Evolutionary conservation across 1,139 yeast genomes (phyloP).

Genomic region (Saccharomyces pastorianus): DNA sequence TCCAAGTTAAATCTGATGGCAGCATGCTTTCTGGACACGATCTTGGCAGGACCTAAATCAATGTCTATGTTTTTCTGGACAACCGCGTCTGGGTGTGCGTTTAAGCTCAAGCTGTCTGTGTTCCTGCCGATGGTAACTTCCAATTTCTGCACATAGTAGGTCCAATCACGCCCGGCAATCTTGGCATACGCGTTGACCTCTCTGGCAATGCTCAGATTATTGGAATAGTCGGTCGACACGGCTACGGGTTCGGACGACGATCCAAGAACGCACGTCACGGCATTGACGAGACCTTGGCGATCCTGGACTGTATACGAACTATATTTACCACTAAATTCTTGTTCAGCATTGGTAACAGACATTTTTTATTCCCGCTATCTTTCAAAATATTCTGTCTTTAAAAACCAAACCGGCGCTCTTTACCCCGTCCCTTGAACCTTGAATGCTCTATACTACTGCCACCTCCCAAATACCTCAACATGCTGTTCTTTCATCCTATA

Average conservation of each 20-base stretch:
- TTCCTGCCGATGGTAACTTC: slow-evolving; percentile 74
- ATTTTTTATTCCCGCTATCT: background rate
- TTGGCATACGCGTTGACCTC: slow-evolving; percentile 93
- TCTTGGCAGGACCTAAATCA: slow-evolving; percentile 94
- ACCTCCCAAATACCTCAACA: background rate
- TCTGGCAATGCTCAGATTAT: slow-evolving; percentile 60
- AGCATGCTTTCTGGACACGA: slow-evolving; percentile 87
- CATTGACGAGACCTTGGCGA: slow-evolving; percentile 34
- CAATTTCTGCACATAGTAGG: slow-evolving; percentile 73
- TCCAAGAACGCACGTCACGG: slow-evolving; percentile 36
- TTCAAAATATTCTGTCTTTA: background rate
- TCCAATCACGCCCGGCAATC: slow-evolving; percentile 85
- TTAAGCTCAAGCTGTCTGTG: slow-evolving; percentile 41
- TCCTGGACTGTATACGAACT: slow-evolving; percentile 6
- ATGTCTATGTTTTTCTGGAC: slow-evolving; percentile 49
- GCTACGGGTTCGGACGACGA: slow-evolving; percentile 35
- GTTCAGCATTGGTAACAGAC: background rate
- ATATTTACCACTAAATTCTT: background rate
- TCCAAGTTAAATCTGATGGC: slow-evolving; percentile 68
- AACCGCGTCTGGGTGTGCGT: slow-evolving; percentile 3
- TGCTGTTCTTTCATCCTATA: background rate
- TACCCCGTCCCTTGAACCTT: background rate
- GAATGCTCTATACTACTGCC: background rate
- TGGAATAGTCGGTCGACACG: slow-evolving; percentile 45
- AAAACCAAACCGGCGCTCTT: background rate